phyloP scores from a whole-genome alignment of 352 stramenopile genomes.

The Phytophthora fragariaefolia region DNA sequence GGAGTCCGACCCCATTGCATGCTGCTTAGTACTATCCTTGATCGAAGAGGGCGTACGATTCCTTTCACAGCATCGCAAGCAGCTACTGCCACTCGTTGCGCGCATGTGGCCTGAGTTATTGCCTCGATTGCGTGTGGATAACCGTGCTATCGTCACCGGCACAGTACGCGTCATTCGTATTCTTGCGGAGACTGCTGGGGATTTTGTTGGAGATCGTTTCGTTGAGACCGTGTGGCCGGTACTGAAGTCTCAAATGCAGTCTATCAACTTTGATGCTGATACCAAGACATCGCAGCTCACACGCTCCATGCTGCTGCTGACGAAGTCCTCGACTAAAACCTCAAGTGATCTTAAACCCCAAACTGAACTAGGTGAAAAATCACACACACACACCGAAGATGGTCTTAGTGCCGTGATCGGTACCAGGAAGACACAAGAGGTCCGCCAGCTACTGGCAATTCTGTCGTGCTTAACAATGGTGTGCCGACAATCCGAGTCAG shows the following conservation, averaged over 20 bases:
- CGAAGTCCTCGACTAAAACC: constrained; percentile 12
- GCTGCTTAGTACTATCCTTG: constrained; percentile 76
- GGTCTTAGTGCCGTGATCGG: constrained; percentile 33
- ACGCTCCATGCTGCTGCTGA: constrained; percentile 73
- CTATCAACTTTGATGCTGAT: constrained; percentile 42
- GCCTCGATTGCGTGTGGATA: constrained; percentile 58
- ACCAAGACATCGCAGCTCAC: constrained; percentile 48
- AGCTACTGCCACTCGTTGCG: constrained; percentile 79
- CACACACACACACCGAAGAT: background rate
- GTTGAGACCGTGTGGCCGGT: constrained; percentile 82
- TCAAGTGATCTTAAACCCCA: background rate
- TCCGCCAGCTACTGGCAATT: constrained; percentile 61
- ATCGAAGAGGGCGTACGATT: constrained; percentile 70
- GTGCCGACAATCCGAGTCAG: constrained; percentile 43
- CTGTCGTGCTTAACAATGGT: constrained; percentile 64
- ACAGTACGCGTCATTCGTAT: constrained; percentile 61
- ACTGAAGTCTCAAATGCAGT: constrained; percentile 49
- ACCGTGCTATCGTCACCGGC: constrained; percentile 68
- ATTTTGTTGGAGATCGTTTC: constrained; percentile 86
- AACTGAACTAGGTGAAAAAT: background rate
- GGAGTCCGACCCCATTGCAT: constrained; percentile 68
- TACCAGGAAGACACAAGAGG: constrained; percentile 61
- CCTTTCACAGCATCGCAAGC: constrained; percentile 46
- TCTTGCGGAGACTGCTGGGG: constrained; percentile 58
- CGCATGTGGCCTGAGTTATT: constrained; percentile 78